A percentile compares a stretch with the other conserved stretches of the same genome.
Evolutionary conservation across 306 rosid species (phyloP).

Genomic region (Prunus salicina): DNA sequence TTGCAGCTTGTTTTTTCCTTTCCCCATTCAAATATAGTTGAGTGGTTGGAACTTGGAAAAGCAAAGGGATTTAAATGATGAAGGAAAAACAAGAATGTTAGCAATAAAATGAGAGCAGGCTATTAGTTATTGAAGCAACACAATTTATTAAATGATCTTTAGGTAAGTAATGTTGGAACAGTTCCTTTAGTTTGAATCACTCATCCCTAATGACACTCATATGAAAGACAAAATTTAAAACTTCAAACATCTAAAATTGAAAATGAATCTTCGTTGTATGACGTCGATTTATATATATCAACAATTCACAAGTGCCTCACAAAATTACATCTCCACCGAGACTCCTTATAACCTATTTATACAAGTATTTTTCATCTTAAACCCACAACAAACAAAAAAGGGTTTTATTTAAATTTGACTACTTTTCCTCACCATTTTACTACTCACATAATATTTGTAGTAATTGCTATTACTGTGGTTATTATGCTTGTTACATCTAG

Average conservation of each 20-base stretch:
- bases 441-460: slow-evolving; percentile 27
- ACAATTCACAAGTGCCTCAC: neutral
- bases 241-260: neutral
- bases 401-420: neutral
- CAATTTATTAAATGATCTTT: too few species aligned
- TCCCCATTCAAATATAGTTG: neutral
- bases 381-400: neutral
- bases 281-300: neutral
- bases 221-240: neutral
- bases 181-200: too few species aligned
- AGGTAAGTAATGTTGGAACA: too few species aligned
- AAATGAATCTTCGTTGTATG: neutral
- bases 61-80: neutral
- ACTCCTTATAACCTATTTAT: neutral
- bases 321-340: neutral
- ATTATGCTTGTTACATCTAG: neutral
- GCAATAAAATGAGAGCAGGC: neutral
- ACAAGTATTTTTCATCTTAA: neutral
- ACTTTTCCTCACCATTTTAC: neutral
- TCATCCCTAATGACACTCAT: too few species aligned
- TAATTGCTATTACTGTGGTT: slow-evolving; percentile 39
- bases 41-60: neutral
- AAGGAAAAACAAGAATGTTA: neutral
- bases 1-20: neutral
- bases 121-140: too few species aligned